A percentile compares a stretch with the other conserved stretches of the same genome.
Conservation (phyloP, 1,139 yeast genomes). For the Taphrina populina region DNA sequence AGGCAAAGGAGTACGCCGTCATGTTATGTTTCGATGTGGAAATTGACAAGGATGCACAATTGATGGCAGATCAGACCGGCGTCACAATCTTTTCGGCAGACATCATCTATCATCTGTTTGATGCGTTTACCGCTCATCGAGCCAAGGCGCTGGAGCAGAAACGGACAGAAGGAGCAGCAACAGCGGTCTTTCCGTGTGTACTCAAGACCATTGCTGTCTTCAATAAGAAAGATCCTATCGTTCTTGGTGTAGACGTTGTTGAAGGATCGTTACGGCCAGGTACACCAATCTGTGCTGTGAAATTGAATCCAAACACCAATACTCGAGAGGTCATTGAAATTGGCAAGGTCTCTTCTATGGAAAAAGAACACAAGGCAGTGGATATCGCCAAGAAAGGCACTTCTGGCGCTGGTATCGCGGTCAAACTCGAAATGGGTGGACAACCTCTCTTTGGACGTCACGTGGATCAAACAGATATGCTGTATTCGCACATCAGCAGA, state of each 20-base stretch:
- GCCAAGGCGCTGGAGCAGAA: slow-evolving; percentile 80
- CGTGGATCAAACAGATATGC: slow-evolving; percentile 84
- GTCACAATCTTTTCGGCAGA: slow-evolving; percentile 92
- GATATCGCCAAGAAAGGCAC: slow-evolving; percentile 87
- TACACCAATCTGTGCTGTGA: slow-evolving; percentile 94
- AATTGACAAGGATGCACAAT: slow-evolving; percentile 96
- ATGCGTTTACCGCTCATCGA: slow-evolving; percentile 91
- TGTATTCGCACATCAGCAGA: slow-evolving; percentile 84
- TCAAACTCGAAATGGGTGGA: slow-evolving; percentile 87
- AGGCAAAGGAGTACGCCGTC: slow-evolving; percentile 90
- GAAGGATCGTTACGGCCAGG: slow-evolving; percentile 90
- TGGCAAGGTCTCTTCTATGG: slow-evolving; percentile 52
- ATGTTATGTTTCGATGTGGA: slow-evolving; percentile 98
- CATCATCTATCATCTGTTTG: slow-evolving; percentile 93
- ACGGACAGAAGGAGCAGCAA: slow-evolving; percentile 82
- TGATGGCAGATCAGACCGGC: slow-evolving; percentile 90
- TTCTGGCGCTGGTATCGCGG: slow-evolving; percentile 96
- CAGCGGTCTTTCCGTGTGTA: slow-evolving; percentile 93
- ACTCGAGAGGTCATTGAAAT: slow-evolving; percentile 54
- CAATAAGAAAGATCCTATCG: slow-evolving; percentile 98
- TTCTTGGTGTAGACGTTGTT: slow-evolving; percentile 93
- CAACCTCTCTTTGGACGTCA: slow-evolving; percentile 99
- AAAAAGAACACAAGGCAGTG: slow-evolving; percentile 86
- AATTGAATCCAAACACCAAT: slow-evolving; percentile 85
- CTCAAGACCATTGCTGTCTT: slow-evolving; percentile 91